A percentile compares a stretch with the other conserved stretches of the same genome.
phyloP scores from a whole-genome alignment of 2,329 filamentous ascomycete genomes.

The Hypoxylon sp. region DNA sequence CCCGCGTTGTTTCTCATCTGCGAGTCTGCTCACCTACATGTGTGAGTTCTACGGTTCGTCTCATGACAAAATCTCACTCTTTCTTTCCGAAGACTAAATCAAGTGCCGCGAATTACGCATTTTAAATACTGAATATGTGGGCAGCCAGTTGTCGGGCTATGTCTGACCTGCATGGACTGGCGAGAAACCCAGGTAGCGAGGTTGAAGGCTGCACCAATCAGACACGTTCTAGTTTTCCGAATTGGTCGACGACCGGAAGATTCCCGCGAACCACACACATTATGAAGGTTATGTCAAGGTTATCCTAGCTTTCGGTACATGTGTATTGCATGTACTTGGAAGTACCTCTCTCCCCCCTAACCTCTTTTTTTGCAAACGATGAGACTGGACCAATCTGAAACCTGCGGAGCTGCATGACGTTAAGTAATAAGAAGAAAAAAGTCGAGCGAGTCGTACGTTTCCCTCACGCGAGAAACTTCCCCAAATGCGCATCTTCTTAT shows the following conservation, averaged over 20 bases:
- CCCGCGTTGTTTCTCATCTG: constrained; percentile 6
- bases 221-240: constrained; percentile 20
- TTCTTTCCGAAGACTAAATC: neutral
- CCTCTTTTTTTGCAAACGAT: constrained; percentile 12
- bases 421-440: constrained; percentile 32
- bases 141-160: constrained; percentile 19
- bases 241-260: constrained; percentile 39
- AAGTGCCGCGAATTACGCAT: constrained; percentile 28
- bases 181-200: constrained; percentile 12
- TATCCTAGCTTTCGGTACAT: constrained; percentile 17
- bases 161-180: constrained; percentile 30
- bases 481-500: constrained; percentile 35
- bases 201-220: constrained; percentile 25
- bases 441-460: constrained; percentile 35
- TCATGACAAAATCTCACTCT: too few species aligned
- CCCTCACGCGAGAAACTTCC: constrained; percentile 44
- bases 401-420: constrained; percentile 35
- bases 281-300: too few species aligned
- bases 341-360: constrained; percentile 19
- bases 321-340: constrained; percentile 6
- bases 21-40: too few species aligned
- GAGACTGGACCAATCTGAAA: constrained; percentile 34
- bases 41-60: too few species aligned
- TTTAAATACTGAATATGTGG: constrained; percentile 21
- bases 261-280: constrained; percentile 40